These are phyloP conservation scores for Lentinus tigrinus DNA, from an alignment of 768 basidiomycete species.

Conservation along the genomic window DNA sequence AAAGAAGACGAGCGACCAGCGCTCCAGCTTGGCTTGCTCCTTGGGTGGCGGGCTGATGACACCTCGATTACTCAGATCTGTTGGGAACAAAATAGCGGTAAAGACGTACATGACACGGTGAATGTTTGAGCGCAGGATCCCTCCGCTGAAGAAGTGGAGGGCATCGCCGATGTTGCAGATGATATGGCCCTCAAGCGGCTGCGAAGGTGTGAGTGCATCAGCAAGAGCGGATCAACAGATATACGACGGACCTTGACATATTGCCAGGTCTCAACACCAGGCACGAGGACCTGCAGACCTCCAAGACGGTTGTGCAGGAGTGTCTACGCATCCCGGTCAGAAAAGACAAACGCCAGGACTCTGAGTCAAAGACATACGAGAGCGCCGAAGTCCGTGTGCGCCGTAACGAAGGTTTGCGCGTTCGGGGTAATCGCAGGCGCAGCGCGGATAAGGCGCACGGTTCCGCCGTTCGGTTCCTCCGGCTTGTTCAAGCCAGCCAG, in stretches of 20 bases:
- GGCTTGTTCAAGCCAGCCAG: conserved; percentile 27
- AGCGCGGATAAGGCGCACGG: conserved; percentile 34
- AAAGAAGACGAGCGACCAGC: conserved; percentile 76
- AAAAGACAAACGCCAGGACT: too few species aligned
- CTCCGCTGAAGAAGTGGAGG: conserved; percentile 56
- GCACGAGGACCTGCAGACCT: conserved; percentile 66
- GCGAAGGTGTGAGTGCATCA: background rate
- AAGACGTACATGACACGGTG: conserved; percentile 56
- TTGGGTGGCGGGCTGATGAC: conserved; percentile 48
- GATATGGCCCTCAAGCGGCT: conserved; percentile 29
- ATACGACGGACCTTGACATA: conserved; percentile 54
- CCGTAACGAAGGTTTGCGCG: conserved; percentile 28
- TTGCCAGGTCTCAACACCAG: conserved; percentile 60
- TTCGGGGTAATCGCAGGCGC: conserved; percentile 24
- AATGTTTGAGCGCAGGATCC: conserved; percentile 59
- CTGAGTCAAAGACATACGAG: conserved; percentile 24
- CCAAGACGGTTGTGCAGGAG: conserved; percentile 71
- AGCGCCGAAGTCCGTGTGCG: conserved; percentile 38
- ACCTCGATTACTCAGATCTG: background rate
- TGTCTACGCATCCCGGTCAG: conserved; percentile 35
- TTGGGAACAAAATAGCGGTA: background rate
- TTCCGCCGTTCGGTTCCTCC: conserved; percentile 29
- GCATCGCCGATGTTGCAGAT: conserved; percentile 45
- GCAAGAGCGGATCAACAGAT: background rate
- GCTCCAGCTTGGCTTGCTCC: conserved; percentile 47